phyloP scores from a whole-genome alignment of 192 early-diverging fungal species.

The Gonapodya sp. region DNA sequence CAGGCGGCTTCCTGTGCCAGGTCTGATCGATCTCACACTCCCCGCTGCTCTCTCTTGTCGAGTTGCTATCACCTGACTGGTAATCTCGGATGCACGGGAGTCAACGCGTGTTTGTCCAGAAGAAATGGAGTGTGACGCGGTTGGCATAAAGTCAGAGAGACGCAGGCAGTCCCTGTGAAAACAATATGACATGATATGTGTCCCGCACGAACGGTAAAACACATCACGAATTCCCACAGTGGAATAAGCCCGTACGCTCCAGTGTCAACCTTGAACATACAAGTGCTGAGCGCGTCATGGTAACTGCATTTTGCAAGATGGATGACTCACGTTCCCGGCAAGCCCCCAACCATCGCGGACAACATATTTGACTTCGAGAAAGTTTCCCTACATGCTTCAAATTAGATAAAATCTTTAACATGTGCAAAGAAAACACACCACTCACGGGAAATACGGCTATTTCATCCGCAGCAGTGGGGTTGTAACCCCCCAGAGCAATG shows the following conservation, averaged over 20 bases:
- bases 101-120: too few species aligned
- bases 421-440: neutral
- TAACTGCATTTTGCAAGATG: neutral
- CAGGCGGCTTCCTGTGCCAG: too few species aligned
- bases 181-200: too few species aligned
- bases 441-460: neutral
- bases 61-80: too few species aligned
- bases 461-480: neutral
- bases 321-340: neutral
- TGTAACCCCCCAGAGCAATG: neutral
- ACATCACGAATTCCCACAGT: too few species aligned
- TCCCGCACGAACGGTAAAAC: too few species aligned
- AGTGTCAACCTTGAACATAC: neutral
- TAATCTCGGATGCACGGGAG: too few species aligned
- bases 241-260: neutral
- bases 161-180: too few species aligned
- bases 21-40: too few species aligned
- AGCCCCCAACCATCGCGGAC: neutral
- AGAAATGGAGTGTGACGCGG: too few species aligned
- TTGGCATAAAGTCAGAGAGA: too few species aligned
- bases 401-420: neutral
- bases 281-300: neutral
- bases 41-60: too few species aligned
- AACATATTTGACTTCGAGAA: neutral
- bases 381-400: neutral